Percentiles rank a stretch among this genome's conserved stretches.
These are phyloP conservation scores for Leccinum olivaceopallidum DNA, from an alignment of 768 basidiomycete genomes.

Conservation along the genomic window DNA sequence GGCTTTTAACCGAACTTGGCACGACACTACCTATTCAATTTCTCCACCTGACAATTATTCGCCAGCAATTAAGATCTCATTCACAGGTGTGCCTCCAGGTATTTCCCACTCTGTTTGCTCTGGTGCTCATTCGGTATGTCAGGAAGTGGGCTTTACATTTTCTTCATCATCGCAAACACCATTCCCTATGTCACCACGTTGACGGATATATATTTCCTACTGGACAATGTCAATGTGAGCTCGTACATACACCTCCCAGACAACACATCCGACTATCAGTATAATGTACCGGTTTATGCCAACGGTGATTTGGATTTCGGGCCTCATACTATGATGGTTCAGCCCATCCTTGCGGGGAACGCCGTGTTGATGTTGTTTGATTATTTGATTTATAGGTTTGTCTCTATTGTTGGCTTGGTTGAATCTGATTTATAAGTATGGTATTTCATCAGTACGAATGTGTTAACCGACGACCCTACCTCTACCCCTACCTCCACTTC, in stretches of 20 bases:
- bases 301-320: constrained; percentile 9
- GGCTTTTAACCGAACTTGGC: constrained; percentile 20
- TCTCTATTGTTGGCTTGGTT: not conserved
- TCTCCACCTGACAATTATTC: not conserved
- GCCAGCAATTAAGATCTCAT: constrained; percentile 9
- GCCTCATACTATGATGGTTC: constrained; percentile 10
- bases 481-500: too few relatives aligned
- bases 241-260: constrained; percentile 6
- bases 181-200: not conserved
- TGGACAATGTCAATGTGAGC: constrained; percentile 1
- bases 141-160: constrained; percentile 21
- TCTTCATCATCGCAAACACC: constrained; percentile 18
- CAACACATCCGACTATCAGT: constrained; percentile 6
- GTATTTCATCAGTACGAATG: constrained; percentile 3
- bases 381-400: constrained; percentile 23
- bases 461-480: not conserved
- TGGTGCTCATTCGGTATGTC: not conserved
- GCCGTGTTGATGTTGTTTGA: constrained; percentile 15
- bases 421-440: not conserved
- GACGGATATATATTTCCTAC: constrained; percentile 7
- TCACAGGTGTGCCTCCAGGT: constrained; percentile 6
- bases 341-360: constrained; percentile 1
- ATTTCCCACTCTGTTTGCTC: not conserved
- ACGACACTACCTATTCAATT: constrained; percentile 6
- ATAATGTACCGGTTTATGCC: constrained; percentile 16